Conservation (phyloP, 2,329 filamentous ascomycete species). For the Trichoderma koningii region DNA sequence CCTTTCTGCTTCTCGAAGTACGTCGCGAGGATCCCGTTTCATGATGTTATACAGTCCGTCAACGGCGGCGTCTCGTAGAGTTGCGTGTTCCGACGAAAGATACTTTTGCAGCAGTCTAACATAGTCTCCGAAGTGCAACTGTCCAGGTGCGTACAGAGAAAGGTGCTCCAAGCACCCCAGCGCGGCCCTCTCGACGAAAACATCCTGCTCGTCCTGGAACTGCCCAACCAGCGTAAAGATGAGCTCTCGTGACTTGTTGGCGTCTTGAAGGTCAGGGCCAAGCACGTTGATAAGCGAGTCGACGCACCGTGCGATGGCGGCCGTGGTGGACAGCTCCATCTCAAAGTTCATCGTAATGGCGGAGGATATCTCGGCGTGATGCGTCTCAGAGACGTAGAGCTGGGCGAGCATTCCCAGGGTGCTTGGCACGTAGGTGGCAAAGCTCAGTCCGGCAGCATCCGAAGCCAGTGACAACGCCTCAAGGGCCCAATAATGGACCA, state of each 20-base stretch:
- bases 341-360: slow-evolving; percentile 88
- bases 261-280: slow-evolving; percentile 91
- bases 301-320: slow-evolving; percentile 82
- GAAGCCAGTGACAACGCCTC: slow-evolving; percentile 84
- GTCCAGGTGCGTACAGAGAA: slow-evolving; percentile 84
- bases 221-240: slow-evolving; percentile 84
- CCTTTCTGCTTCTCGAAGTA: slow-evolving; percentile 71
- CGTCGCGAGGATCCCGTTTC: slow-evolving; percentile 84
- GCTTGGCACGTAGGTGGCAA: slow-evolving; percentile 85
- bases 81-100: slow-evolving; percentile 66
- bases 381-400: slow-evolving; percentile 86
- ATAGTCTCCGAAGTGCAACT: slow-evolving; percentile 82
- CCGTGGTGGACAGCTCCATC: slow-evolving; percentile 77
- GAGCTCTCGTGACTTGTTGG: slow-evolving; percentile 86
- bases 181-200: slow-evolving; percentile 72
- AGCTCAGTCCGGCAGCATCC: slow-evolving; percentile 89
- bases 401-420: slow-evolving; percentile 93
- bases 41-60: slow-evolving; percentile 92
- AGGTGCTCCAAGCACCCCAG: slow-evolving; percentile 86
- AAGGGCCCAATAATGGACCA: slow-evolving; percentile 94
- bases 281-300: slow-evolving; percentile 97
- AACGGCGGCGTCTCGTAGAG: slow-evolving; percentile 77
- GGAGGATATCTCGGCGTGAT: slow-evolving; percentile 80
- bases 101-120: slow-evolving; percentile 80
- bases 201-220: slow-evolving; percentile 74